Conservation (phyloP, 1,284 basidiomycete genomes). For the Meira nashicola region DNA sequence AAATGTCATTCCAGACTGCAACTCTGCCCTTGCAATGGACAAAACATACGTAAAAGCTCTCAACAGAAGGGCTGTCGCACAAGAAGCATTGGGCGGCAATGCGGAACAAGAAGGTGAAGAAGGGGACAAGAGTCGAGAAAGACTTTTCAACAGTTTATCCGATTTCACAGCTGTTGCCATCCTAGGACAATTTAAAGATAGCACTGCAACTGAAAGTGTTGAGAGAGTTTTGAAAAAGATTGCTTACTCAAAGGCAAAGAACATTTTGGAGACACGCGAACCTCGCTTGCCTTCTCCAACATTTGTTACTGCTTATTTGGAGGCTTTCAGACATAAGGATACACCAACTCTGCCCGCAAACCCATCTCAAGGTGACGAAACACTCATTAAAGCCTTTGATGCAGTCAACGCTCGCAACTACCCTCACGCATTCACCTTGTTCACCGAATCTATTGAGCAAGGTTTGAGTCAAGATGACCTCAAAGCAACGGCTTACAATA, state of each 20-base stretch:
- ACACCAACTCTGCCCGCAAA: constrained; percentile 71
- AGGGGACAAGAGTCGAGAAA: constrained; percentile 35
- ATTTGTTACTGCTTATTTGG: constrained; percentile 92
- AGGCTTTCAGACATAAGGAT: constrained; percentile 79
- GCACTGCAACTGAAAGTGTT: constrained; percentile 71
- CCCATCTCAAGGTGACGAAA: constrained; percentile 74
- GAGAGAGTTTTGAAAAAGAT: constrained; percentile 88
- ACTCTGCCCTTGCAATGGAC: constrained; percentile 80
- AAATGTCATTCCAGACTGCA: constrained; percentile 82
- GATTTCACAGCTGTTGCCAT: constrained; percentile 96
- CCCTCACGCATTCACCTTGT: constrained; percentile 70
- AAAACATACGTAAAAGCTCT: constrained; percentile 87
- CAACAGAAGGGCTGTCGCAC: constrained; percentile 81
- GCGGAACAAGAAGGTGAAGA: constrained; percentile 62
- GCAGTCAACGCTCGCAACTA: constrained; percentile 86
- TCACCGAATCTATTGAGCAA: constrained; percentile 82
- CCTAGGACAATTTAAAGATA: constrained; percentile 84
- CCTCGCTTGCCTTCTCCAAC: constrained; percentile 81
- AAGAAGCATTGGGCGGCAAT: constrained; percentile 71
- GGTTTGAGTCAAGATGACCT: constrained; percentile 69
- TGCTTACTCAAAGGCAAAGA: constrained; percentile 66
- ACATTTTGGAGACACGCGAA: constrained; percentile 71
- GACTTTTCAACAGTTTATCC: constrained; percentile 37
- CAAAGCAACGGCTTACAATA: constrained; percentile 82
- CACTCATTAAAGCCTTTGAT: constrained; percentile 72